Base-by-base conservation (phyloP, 208 protist genomes). In the Leishmania arabica region DNA sequence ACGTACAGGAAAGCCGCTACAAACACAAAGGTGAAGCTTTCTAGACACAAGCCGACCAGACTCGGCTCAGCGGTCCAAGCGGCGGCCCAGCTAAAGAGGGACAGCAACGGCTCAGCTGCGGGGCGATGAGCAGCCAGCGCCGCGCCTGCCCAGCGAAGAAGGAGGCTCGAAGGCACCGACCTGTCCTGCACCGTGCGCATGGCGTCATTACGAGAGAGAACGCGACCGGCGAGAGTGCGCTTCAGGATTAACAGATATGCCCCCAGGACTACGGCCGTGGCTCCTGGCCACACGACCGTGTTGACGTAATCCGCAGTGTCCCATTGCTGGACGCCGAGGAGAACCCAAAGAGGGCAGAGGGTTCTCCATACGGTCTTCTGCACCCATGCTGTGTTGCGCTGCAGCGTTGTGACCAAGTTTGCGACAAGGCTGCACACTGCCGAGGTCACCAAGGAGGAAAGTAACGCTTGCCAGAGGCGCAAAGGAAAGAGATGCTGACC, bases 301-400 rank as follows among this genome's bases (percentile, higher is more conserved):
- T 82, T 69, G 15, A 81, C 27, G 62, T 58, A 54, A 56, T 58
- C 82, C 45, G 13, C 24, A 21, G 72, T 15, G 21, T 75, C 24
- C 77, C 82, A 85, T 31, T 79, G 71, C 64, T 79, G 77, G 15
- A 82, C 77, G 47, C 82, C 82, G 24, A 85, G 31, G 24, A 85
- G 45, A 2, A 4, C 62, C 82, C 82, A 85, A 9, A 85, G 60
- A 19, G 82, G 82, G 8, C 11, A 31, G 19, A 81, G 42, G 3
- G 19, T 31, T 4, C 37, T 24, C 82, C 82, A 85, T 34, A 68
- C 49, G 27, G 73, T 42, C 5, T 45, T 17, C 6, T 75, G 72
- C 40, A 79, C 40, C 42, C 47, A 21, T 2, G 73, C 37, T 31
- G 58, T 11, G 21, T 49, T 45, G 2, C 5, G 45, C 54, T 54